Base-by-base conservation (phyloP, 331 rosid genomes). In the Malus hybrid region DNA sequence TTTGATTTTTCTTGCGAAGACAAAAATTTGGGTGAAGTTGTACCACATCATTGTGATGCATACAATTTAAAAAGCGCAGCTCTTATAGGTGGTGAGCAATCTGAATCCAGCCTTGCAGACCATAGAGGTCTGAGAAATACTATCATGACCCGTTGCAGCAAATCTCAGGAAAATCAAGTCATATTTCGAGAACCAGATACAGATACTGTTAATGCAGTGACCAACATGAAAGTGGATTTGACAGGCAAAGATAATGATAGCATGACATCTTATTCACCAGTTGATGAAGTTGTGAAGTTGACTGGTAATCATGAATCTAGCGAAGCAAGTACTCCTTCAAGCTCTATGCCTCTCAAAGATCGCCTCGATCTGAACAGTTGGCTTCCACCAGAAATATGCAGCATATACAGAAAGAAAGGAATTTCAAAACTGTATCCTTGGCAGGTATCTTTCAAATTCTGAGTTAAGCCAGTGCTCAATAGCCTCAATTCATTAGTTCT, bases 321-420 rank as follows among this genome's bases (percentile, higher is more conserved):
- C 5, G 90, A 85, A 83, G 82, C 70, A 60, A 46, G 69, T 76
- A 91, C 99, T 72, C 97, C 96, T 64, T 88, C 96, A 76, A 92
- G 95, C 77, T 77, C 73, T 70, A 65, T 80, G 76, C 83, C 83
- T 2, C 77, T 77, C 61, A 81, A 80, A 78, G 88, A 81, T 86
- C 61, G 71, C 76, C 76, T 92, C 73, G 83, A 88, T 80, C 86
- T 94, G 74, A 83, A 74, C 63, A 72, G 80, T 73, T 94, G 97
- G 99, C 93, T 94, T 74, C 90, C 96, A 65, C 80, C 88, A 77
- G 99, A 94, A 87, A 82, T 94, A 81, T 92, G 97, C 82, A 84
- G 87, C 78, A 74, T 87, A 66, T 94, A 92, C 82, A 84, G 87
- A 81, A 88, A 80, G 80, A 94, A 77, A 86, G 97, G 99, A 85